phyloP scores from a whole-genome alignment of 768 basidiomycete genomes.

The Tulasnella sp. region DNA sequence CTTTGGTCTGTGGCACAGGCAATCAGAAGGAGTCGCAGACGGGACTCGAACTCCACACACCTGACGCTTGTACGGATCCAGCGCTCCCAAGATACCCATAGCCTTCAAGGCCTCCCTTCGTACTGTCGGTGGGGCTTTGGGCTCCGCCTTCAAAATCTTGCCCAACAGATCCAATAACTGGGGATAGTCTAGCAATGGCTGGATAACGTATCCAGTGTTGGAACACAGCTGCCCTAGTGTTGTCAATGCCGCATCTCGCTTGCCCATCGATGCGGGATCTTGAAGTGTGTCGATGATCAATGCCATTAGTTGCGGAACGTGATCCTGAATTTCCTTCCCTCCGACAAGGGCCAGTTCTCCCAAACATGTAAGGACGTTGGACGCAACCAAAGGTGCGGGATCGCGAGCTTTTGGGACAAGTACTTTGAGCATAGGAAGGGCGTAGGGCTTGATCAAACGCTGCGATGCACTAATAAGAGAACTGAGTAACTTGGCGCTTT shows the following conservation, averaged over 20 bases:
- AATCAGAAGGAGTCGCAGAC: conserved; percentile 22
- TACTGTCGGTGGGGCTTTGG: conserved; percentile 45
- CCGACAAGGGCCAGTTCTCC: conserved; percentile 91
- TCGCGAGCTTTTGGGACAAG: conserved; percentile 88
- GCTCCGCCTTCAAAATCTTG: conserved; percentile 79
- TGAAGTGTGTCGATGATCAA: conserved; percentile 84
- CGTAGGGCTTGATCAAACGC: conserved; percentile 92
- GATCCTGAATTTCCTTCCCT: conserved; percentile 81
- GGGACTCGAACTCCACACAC: conserved; percentile 43
- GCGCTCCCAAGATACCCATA: conserved; percentile 89
- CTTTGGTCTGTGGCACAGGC: conserved; percentile 38
- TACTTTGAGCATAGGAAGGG: conserved; percentile 88
- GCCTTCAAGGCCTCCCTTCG: conserved; percentile 91
- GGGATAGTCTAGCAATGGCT: conserved; percentile 86
- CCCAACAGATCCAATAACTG: conserved; percentile 82
- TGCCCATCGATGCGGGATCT: conserved; percentile 74
- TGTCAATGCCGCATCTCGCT: conserved; percentile 89
- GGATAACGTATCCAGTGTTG: conserved; percentile 91
- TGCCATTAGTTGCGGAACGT: conserved; percentile 83
- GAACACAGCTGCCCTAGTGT: conserved; percentile 95
- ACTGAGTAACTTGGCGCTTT: conserved; percentile 86
- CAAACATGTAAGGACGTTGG: conserved; percentile 88
- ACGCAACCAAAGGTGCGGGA: conserved; percentile 78
- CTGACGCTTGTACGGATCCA: conserved; percentile 94
- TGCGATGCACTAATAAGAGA: conserved; percentile 88